Conservation (phyloP, 106 monocot species). For the Ottelia alismoides region DNA sequence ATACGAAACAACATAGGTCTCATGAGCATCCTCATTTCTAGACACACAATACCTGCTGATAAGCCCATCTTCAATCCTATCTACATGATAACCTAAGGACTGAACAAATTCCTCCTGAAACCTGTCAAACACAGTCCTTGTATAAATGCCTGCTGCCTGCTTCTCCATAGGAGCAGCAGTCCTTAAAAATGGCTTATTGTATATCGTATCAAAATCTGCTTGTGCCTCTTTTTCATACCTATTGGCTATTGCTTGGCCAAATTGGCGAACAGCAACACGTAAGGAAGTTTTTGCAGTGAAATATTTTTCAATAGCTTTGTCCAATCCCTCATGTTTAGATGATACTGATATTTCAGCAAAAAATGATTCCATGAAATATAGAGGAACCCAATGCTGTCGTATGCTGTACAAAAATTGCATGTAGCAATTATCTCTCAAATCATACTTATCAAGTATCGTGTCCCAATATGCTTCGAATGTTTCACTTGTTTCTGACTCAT, state of each 20-base stretch:
- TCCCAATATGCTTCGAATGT: conserved; percentile 85
- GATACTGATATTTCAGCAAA: conserved; percentile 48
- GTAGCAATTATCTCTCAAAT: conserved; percentile 80
- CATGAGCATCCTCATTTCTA: conserved; percentile 44
- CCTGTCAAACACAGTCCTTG: conserved; percentile 64
- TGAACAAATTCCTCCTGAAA: conserved; percentile 91
- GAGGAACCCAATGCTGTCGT: conserved; percentile 43
- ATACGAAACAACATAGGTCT: conserved; percentile 27
- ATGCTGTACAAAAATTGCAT: conserved; percentile 42
- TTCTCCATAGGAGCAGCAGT: conserved; percentile 82
- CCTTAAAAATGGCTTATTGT: conserved; percentile 45
- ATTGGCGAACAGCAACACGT: conserved; percentile 40
- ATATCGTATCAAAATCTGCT: conserved; percentile 48
- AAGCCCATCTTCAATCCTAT: conserved; percentile 53
- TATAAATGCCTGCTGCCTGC: conserved; percentile 64
- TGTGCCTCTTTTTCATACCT: conserved; percentile 68
- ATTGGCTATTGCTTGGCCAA: conserved; percentile 49
- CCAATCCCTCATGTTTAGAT: conserved; percentile 57
- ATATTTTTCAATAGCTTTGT: conserved; percentile 79
- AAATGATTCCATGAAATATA: conserved; percentile 51
- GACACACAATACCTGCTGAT: conserved; percentile 55
- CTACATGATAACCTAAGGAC: conserved; percentile 69
- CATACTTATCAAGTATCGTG: conserved; percentile 46
- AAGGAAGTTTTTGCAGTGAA: conserved; percentile 66
- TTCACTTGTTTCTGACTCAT: conserved; percentile 39